Conservation (phyloP, 2,329 filamentous ascomycete species). For the Colletotrichum spaethianum region DNA sequence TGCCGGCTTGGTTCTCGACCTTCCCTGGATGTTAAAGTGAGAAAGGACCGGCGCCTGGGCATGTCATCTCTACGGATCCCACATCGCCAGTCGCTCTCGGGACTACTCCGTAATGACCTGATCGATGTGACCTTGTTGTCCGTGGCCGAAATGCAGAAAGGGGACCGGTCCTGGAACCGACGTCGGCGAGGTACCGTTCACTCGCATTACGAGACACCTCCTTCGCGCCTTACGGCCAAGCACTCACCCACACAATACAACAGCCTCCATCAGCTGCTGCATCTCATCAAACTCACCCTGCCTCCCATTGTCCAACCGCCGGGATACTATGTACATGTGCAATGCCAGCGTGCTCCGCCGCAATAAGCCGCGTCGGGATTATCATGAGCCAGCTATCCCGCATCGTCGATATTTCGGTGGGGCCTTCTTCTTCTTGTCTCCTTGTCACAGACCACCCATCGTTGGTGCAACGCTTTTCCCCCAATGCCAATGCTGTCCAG, state of each 20-base stretch:
- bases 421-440: not conserved
- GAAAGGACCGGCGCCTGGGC: not conserved
- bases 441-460: not conserved
- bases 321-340: no score
- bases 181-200: no score
- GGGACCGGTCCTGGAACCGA: not conserved
- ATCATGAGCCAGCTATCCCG: not conserved
- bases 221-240: not conserved
- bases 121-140: not conserved
- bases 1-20: not conserved
- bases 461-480: slow-evolving; percentile 1
- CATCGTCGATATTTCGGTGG: not conserved
- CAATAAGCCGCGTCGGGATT: slow-evolving; percentile 18
- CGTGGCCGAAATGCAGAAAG: not conserved
- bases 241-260: not conserved
- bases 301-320: slow-evolving; percentile 19
- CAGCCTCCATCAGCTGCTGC: not conserved
- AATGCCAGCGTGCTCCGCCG: slow-evolving; percentile 21
- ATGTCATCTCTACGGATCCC: not conserved
- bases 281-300: slow-evolving; percentile 35
- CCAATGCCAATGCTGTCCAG: not conserved
- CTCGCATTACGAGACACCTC: not conserved
- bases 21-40: not conserved
- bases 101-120: not conserved
- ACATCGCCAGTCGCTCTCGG: not conserved